Evolutionary conservation across 257 asterid genomes (phyloP).

Genomic region (Galeopsis tetrahit): DNA sequence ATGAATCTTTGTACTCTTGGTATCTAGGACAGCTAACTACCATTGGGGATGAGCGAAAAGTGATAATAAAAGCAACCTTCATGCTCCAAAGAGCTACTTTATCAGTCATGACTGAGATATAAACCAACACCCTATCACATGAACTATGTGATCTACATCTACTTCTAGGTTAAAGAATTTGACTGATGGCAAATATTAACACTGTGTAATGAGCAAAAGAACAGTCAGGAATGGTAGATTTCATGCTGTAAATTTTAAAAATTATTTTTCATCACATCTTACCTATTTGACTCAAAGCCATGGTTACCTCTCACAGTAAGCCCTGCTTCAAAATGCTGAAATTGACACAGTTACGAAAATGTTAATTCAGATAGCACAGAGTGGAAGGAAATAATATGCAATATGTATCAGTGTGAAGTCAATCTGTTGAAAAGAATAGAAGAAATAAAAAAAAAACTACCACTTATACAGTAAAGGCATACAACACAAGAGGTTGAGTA

Average conservation of each 20-base stretch:
- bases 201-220: constrained; percentile 3
- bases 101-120: not conserved
- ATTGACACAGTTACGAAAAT: constrained; percentile 28
- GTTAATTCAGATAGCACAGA: constrained; percentile 30
- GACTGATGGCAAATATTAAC: constrained; percentile 12
- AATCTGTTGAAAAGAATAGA: not conserved
- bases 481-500: constrained; percentile 3
- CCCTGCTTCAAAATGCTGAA: constrained; percentile 98
- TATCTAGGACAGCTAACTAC: not conserved
- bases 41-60: not conserved
- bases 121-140: not conserved
- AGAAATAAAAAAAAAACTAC: not conserved
- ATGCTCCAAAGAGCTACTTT: constrained; percentile 7
- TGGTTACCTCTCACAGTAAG: constrained; percentile 70
- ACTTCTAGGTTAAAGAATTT: constrained; percentile 11
- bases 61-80: not conserved
- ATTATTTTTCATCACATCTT: constrained; percentile 11
- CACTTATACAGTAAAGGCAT: constrained; percentile 1
- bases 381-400: constrained; percentile 2
- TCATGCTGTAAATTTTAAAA: constrained; percentile 13
- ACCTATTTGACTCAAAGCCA: constrained; percentile 84
- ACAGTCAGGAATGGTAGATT: not conserved
- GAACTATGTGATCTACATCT: not conserved
- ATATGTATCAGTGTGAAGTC: constrained; percentile 4
- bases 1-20: not conserved